Conservation (phyloP, 2,329 filamentous ascomycete genomes). For the Ceratocystis eucalypticola region DNA sequence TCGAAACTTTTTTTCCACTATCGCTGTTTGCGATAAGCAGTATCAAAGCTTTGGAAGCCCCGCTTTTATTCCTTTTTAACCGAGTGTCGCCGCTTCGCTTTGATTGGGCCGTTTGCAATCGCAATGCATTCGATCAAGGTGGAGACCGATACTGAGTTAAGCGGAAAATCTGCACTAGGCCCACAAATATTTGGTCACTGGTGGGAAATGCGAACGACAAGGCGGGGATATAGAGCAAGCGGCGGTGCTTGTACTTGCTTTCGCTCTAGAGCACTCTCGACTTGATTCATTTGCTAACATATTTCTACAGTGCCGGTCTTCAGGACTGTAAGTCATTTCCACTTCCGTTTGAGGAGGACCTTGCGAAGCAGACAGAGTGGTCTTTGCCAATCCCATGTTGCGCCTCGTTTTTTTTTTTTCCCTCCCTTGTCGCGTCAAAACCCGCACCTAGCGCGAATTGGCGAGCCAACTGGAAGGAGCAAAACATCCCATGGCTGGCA, state of each 20-base stretch:
- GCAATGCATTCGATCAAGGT: not conserved
- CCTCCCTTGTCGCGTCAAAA: not conserved
- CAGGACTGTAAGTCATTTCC: conserved; percentile 19
- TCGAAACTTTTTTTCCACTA: conserved; percentile 1
- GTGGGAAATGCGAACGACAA: not conserved
- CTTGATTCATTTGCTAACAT: conserved; percentile 8
- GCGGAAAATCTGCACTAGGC: not conserved
- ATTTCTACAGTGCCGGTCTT: conserved; percentile 18
- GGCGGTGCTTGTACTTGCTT: not conserved
- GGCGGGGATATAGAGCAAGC: not conserved
- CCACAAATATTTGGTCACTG: not conserved
- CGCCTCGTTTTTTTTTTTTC: not conserved
- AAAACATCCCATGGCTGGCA: not conserved
- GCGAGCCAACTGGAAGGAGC: not conserved
- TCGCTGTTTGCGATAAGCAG: not conserved
- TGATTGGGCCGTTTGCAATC: conserved; percentile 1
- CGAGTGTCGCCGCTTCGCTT: conserved; percentile 9
- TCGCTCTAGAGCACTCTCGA: not conserved
- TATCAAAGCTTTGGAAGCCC: not conserved
- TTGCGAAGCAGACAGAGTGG: not conserved
- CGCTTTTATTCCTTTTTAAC: not conserved
- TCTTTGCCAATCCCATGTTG: not conserved
- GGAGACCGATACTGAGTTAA: not conserved
- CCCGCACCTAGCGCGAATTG: not conserved
- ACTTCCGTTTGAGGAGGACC: too few species aligned